These are phyloP conservation scores for Penicillium cinerascens DNA, from an alignment of 495 filamentous ascomycete genomes.

Conservation along the genomic window DNA sequence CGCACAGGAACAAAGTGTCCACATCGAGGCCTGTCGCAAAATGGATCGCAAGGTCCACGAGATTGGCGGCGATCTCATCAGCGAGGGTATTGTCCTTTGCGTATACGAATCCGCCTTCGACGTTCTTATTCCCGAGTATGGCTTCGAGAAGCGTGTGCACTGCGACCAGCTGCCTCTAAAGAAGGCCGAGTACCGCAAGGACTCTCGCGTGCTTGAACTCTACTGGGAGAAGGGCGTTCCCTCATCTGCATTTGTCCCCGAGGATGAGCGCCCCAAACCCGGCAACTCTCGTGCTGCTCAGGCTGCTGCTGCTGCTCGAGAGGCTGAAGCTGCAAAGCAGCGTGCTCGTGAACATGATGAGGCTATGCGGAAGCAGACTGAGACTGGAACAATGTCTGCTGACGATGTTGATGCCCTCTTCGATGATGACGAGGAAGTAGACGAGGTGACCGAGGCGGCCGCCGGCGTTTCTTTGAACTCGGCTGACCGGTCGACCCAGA, in stretches of 20 bases:
- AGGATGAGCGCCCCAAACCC: conserved; percentile 91
- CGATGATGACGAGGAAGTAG: conserved; percentile 83
- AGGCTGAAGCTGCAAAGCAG: conserved; percentile 75
- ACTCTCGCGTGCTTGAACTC: conserved; percentile 84
- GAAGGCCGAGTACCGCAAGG: conserved; percentile 98
- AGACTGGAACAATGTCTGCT: conserved; percentile 84
- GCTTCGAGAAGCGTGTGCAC: conserved; percentile 98
- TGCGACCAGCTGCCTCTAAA: conserved; percentile 97
- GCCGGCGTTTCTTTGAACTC: conserved; percentile 76
- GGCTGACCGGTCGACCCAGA: conserved; percentile 85
- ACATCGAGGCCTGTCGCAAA: conserved; percentile 92
- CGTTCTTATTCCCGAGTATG: conserved; percentile 95
- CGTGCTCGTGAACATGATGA: conserved; percentile 80
- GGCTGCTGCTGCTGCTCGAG: conserved; percentile 69
- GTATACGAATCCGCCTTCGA: conserved; percentile 99
- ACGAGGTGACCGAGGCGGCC: conserved; percentile 80
- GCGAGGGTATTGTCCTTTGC: conserved; percentile 92
- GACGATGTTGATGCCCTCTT: conserved; percentile 91
- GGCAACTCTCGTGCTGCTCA: conserved; percentile 56
- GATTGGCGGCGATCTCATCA: conserved; percentile 86
- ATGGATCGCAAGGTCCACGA: conserved; percentile 88
- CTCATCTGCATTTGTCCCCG: conserved; percentile 91
- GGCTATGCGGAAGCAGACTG: conserved; percentile 82
- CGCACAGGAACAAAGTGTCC: conserved; percentile 96
- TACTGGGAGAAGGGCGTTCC: conserved; percentile 99